Conservation (phyloP, 2,329 filamentous ascomycete genomes). For the Diaporthe citrichinensis region DNA sequence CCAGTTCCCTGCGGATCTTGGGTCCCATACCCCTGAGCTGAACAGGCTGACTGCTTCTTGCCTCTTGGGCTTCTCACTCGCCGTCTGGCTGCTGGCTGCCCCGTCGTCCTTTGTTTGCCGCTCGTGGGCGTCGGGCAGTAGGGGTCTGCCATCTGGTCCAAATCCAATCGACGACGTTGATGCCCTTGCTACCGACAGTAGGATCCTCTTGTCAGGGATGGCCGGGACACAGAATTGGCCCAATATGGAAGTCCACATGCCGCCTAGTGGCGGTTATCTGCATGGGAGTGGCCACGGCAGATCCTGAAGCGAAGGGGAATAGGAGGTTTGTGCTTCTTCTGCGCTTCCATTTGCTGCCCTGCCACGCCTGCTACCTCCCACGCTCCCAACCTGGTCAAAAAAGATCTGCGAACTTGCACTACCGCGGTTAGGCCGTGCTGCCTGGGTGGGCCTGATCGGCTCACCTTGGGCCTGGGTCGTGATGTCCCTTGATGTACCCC, state of each 20-base stretch:
- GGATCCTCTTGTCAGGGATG: constrained; percentile 28
- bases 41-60: constrained; percentile 11
- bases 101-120: constrained; percentile 15
- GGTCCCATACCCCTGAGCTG: constrained; percentile 23
- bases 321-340: constrained; percentile 28
- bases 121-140: constrained; percentile 10
- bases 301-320: constrained; percentile 33
- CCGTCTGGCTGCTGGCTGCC: not conserved
- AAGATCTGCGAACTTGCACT: constrained; percentile 14
- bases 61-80: not conserved
- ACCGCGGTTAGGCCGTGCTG: constrained; percentile 26
- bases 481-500: constrained; percentile 31
- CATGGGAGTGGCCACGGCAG: constrained; percentile 22
- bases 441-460: constrained; percentile 30
- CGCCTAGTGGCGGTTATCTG: constrained; percentile 29
- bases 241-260: constrained; percentile 30
- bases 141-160: not conserved
- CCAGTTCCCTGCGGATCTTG: constrained; percentile 13
- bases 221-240: constrained; percentile 14
- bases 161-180: not conserved
- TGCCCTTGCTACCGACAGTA: constrained; percentile 14
- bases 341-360: constrained; percentile 25
- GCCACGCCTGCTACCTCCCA: no score
- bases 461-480: constrained; percentile 21
- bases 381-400: not conserved